phyloP scores from a whole-genome alignment of 1,139 yeast species.

The Suhomyces chickasaworum region DNA sequence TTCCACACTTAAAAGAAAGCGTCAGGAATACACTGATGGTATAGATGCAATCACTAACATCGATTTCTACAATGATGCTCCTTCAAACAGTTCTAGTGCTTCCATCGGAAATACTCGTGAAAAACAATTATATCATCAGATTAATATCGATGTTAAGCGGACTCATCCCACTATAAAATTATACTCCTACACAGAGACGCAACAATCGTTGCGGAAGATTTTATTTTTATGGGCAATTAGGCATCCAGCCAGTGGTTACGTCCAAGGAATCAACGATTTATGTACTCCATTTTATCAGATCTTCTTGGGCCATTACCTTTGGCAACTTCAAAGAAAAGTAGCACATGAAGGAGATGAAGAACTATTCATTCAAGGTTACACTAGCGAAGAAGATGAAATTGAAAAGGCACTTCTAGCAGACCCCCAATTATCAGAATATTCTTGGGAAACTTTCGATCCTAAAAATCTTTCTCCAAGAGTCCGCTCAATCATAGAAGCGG shows the following conservation, averaged over 20 bases:
- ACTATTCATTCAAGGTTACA: conserved; percentile 40
- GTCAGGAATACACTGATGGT: conserved; percentile 85
- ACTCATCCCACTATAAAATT: conserved; percentile 85
- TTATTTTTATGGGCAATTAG: conserved; percentile 94
- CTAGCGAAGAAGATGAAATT: conserved; percentile 31
- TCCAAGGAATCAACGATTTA: conserved; percentile 96
- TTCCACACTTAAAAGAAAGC: conserved; percentile 69
- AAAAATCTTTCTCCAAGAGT: conserved; percentile 54
- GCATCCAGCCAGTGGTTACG: conserved; percentile 98
- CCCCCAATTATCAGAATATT: conserved; percentile 26
- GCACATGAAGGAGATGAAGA: conserved; percentile 30
- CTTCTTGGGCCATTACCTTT: conserved; percentile 69
- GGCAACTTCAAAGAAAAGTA: conserved; percentile 41
- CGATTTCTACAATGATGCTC: conserved; percentile 52
- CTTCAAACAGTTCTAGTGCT: conserved; percentile 38
- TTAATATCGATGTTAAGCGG: conserved; percentile 91
- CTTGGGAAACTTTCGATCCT: conserved; percentile 60
- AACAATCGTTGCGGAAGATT: conserved; percentile 75
- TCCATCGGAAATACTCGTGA: conserved; percentile 45
- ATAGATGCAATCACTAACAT: conserved; percentile 33
- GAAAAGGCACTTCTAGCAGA: conserved; percentile 34
- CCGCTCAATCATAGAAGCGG: conserved; percentile 69
- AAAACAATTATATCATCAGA: conserved; percentile 91
- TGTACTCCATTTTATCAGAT: conserved; percentile 94
- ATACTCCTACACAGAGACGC: conserved; percentile 71